phyloP scores from a whole-genome alignment of 768 basidiomycete species.

The Boletus rubescentipes region DNA sequence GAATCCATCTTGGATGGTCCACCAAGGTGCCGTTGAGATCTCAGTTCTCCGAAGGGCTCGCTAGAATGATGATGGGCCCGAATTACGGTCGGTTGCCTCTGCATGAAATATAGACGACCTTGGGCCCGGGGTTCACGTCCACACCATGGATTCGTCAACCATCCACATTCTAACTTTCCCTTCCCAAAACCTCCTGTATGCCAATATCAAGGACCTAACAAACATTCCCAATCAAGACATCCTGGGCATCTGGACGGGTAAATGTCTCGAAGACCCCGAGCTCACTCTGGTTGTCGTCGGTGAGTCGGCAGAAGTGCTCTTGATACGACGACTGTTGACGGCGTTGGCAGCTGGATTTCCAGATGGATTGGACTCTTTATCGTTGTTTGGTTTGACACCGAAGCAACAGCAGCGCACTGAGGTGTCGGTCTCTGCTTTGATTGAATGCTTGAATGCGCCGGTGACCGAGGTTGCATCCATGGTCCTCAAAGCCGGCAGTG shows the following conservation, averaged over 20 bases:
- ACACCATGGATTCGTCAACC: background rate
- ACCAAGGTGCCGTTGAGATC: no score
- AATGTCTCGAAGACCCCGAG: conserved; percentile 2
- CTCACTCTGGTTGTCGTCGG: background rate
- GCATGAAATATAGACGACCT: background rate
- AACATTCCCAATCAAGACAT: background rate
- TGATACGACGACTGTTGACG: background rate
- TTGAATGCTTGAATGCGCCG: background rate
- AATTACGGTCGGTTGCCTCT: background rate
- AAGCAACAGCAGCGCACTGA: background rate
- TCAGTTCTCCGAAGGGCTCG: background rate
- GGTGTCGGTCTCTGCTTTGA: background rate
- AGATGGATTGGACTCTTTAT: background rate
- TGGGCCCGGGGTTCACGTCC: background rate
- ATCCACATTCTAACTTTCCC: background rate
- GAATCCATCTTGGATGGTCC: no score
- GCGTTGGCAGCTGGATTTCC: background rate
- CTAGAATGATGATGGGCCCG: background rate
- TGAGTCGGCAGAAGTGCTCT: background rate
- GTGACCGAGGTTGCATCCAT: background rate
- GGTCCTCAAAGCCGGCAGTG: background rate
- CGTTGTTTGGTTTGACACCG: background rate
- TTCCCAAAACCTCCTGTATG: background rate
- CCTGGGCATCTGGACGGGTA: background rate
- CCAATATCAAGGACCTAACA: background rate